phyloP scores from a whole-genome alignment of 495 filamentous ascomycete genomes.

The Podospora tetraspora region DNA sequence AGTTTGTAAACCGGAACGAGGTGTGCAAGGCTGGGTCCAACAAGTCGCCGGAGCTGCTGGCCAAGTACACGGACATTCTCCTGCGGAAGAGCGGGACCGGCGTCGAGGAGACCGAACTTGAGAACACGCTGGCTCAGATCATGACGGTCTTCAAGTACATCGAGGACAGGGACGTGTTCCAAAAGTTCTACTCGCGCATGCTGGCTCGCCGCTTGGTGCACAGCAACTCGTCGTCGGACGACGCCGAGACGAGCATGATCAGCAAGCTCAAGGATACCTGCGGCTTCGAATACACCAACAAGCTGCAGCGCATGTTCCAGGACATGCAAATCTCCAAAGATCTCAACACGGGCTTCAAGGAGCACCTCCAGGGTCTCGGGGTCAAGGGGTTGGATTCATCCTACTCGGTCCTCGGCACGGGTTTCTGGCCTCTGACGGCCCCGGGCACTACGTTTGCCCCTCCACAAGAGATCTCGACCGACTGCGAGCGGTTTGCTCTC shows the following conservation, averaged over 20 bases:
- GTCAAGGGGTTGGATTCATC: conserved; percentile 58
- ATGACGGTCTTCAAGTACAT: conserved; percentile 99
- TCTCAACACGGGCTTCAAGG: conserved; percentile 79
- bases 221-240: conserved; percentile 87
- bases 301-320: conserved; percentile 99
- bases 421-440: conserved; percentile 91
- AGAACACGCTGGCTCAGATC: conserved; percentile 85
- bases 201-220: conserved; percentile 92
- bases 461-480: conserved; percentile 75
- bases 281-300: conserved; percentile 98
- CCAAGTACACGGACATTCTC: conserved; percentile 92
- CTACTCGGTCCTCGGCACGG: conserved; percentile 88
- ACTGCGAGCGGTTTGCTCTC: conserved; percentile 78
- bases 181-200: conserved; percentile 98
- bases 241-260: conserved; percentile 99
- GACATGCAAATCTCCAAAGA: conserved; percentile 99
- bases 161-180: conserved; percentile 99
- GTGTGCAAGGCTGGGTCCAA: conserved; percentile 89
- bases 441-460: conserved; percentile 82
- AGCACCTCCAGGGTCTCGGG: conserved; percentile 47
- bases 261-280: conserved; percentile 98
- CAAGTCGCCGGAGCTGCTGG: conserved; percentile 87
- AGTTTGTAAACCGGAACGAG: conserved; percentile 96
- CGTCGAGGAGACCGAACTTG: conserved; percentile 87
- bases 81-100: conserved; percentile 88